Percentiles rank a stretch among this genome's conserved stretches.
Conservation (phyloP, 2,329 filamentous ascomycete species). For the Phaeosphaeriaceae sp. region DNA sequence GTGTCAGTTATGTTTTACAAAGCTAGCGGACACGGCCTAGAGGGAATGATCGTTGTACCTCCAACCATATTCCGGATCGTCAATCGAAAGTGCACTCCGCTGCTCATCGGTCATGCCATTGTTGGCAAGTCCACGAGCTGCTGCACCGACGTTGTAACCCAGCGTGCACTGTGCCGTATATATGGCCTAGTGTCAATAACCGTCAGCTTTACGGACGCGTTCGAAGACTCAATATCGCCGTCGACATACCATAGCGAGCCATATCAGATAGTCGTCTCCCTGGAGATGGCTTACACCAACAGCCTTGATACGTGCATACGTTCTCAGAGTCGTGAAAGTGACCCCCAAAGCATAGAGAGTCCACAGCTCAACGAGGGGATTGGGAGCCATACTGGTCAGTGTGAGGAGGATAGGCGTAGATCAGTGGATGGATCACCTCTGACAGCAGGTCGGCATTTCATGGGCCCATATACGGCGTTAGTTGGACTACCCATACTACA, state of each 20-base stretch:
- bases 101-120: slow-evolving; percentile 60
- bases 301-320: slow-evolving; percentile 18
- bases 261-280: slow-evolving; percentile 26
- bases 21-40: no score
- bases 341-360: slow-evolving; percentile 21
- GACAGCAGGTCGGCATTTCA: neutral
- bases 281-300: slow-evolving; percentile 20
- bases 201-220: neutral
- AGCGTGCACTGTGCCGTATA: slow-evolving; percentile 60
- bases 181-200: slow-evolving; percentile 49
- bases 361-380: slow-evolving; percentile 20
- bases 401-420: neutral
- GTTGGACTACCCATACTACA: no score
- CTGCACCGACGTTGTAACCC: slow-evolving; percentile 59
- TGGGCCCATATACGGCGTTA: no score
- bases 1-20: neutral
- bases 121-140: slow-evolving; percentile 59
- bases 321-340: slow-evolving; percentile 18
- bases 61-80: slow-evolving; percentile 15
- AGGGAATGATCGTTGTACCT: slow-evolving; percentile 1
- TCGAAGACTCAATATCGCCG: neutral
- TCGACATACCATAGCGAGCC: slow-evolving; percentile 18
- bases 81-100: slow-evolving; percentile 37
- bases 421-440: neutral
- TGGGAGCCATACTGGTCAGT: neutral